Conservation (phyloP, 2,329 filamentous ascomycete genomes). For the Colletotrichum tabaci region DNA sequence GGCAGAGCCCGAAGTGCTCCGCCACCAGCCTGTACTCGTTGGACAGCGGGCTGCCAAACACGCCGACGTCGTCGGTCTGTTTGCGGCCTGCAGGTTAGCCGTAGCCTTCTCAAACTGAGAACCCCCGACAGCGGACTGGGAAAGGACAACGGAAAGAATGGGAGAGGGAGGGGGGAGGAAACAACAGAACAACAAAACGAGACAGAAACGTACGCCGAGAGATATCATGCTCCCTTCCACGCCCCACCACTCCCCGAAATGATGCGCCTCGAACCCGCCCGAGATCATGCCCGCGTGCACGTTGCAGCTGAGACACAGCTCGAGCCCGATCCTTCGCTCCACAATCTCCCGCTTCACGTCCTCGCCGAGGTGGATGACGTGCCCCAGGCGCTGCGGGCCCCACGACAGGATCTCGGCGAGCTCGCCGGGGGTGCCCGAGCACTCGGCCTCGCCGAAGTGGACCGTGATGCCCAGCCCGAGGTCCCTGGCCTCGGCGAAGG, state of each 20-base stretch:
- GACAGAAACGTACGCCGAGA: slow-evolving; percentile 74
- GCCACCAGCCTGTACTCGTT: slow-evolving; percentile 84
- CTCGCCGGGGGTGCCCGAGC: slow-evolving; percentile 71
- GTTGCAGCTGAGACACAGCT: slow-evolving; percentile 86
- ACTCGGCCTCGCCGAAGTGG: slow-evolving; percentile 82
- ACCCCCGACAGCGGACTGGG: too few species aligned
- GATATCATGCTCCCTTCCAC: slow-evolving; percentile 73
- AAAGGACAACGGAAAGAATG: neutral
- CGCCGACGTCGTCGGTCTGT: slow-evolving; percentile 87
- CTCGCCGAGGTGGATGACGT: slow-evolving; percentile 82
- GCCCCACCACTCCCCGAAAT: slow-evolving; percentile 81
- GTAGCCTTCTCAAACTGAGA: neutral
- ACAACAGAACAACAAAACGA: neutral
- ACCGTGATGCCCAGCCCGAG: slow-evolving; percentile 76
- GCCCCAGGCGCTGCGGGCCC: slow-evolving; percentile 78
- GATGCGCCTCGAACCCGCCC: slow-evolving; percentile 78
- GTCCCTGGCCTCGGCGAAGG: slow-evolving; percentile 70
- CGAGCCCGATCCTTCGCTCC: slow-evolving; percentile 72
- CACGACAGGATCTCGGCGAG: slow-evolving; percentile 76
- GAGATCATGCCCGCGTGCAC: slow-evolving; percentile 81
- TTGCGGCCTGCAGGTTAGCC: slow-evolving; percentile 11
- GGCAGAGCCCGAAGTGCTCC: slow-evolving; percentile 74
- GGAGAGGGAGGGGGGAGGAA: neutral
- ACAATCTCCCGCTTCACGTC: slow-evolving; percentile 69
- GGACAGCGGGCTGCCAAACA: slow-evolving; percentile 83